Percentiles rank a stretch among this genome's conserved stretches.
Evolutionary conservation across 2,329 filamentous ascomycete genomes (phyloP).

Genomic region (Aspergillus flavus): DNA sequence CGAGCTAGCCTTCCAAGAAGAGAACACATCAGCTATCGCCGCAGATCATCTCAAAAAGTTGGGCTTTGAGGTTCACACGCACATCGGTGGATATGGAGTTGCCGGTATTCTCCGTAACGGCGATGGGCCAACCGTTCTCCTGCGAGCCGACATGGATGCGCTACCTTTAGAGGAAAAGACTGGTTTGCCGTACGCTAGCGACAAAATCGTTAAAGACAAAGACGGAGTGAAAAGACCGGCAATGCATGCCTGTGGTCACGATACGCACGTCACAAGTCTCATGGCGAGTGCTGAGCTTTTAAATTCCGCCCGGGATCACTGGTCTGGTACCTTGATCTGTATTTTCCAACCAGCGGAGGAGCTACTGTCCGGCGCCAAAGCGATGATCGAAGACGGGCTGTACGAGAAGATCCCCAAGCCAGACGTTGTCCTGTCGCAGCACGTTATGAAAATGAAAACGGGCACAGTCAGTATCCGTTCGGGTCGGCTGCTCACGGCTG

Average conservation of each 20-base stretch:
- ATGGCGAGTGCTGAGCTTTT: slow-evolving; percentile 59
- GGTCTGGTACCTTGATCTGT: slow-evolving; percentile 62
- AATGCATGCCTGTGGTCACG: slow-evolving; percentile 72
- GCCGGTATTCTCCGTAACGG: slow-evolving; percentile 61
- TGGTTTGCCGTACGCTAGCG: slow-evolving; percentile 59
- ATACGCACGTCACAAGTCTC: slow-evolving; percentile 64
- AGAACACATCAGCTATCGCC: slow-evolving; percentile 52
- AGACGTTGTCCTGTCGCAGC: slow-evolving; percentile 58
- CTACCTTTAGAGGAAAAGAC: slow-evolving; percentile 61
- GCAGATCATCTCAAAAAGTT: slow-evolving; percentile 43
- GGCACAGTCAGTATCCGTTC: slow-evolving; percentile 37
- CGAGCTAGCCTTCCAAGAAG: slow-evolving; percentile 60
- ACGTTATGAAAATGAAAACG: slow-evolving; percentile 51
- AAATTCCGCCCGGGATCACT: slow-evolving; percentile 43
- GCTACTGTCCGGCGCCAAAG: slow-evolving; percentile 58
- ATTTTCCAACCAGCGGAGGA: slow-evolving; percentile 69
- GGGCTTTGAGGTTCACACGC: slow-evolving; percentile 49
- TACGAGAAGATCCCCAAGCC: slow-evolving; percentile 59
- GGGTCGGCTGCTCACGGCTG: slow-evolving; percentile 39
- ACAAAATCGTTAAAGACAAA: slow-evolving; percentile 43
- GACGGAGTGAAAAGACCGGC: slow-evolving; percentile 56
- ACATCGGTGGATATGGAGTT: slow-evolving; percentile 63
- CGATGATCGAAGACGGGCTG: slow-evolving; percentile 61
- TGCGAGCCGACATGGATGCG: slow-evolving; percentile 66
- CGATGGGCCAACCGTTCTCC: slow-evolving; percentile 55